phyloP scores from a whole-genome alignment of 2,329 filamentous ascomycete genomes.

The Ophiostoma pallidulum region DNA sequence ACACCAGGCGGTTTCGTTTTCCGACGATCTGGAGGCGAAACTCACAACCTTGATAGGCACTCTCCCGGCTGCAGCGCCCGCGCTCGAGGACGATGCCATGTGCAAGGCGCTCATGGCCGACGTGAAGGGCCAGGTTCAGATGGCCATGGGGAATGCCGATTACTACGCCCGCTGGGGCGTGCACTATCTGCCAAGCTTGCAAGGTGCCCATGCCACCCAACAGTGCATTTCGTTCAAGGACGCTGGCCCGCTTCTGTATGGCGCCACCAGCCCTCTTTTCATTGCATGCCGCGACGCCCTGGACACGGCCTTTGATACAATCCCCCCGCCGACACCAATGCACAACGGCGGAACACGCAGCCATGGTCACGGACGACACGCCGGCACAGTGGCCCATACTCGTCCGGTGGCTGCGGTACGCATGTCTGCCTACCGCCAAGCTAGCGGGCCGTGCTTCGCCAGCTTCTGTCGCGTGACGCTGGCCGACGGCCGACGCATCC shows the following conservation, averaged over 20 bases:
- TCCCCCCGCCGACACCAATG: constrained; percentile 37
- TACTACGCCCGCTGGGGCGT: constrained; percentile 44
- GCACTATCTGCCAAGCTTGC: constrained; percentile 49
- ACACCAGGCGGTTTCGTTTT: constrained; percentile 20
- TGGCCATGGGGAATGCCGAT: constrained; percentile 31
- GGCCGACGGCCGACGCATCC: constrained; percentile 26
- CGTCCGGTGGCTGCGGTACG: constrained; percentile 17
- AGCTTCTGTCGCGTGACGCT: constrained; percentile 38
- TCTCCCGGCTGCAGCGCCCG: constrained; percentile 3
- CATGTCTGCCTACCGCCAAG: constrained; percentile 37
- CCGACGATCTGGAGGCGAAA: constrained; percentile 7
- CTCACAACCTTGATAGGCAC: not conserved
- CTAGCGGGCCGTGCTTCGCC: constrained; percentile 41
- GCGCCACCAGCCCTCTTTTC: constrained; percentile 42
- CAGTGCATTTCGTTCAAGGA: constrained; percentile 56
- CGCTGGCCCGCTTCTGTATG: constrained; percentile 46
- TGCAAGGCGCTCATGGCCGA: constrained; percentile 42
- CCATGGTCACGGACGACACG: not conserved
- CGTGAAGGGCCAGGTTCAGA: constrained; percentile 40
- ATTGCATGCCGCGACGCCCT: constrained; percentile 38
- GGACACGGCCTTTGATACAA: constrained; percentile 38
- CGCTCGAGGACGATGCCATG: constrained; percentile 22
- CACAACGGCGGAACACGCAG: constrained; percentile 21
- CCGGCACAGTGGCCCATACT: too few species aligned
- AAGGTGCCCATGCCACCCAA: constrained; percentile 47